Conservation (phyloP, 495 filamentous ascomycete genomes). For the Penicillium macrosclerotiorum region DNA sequence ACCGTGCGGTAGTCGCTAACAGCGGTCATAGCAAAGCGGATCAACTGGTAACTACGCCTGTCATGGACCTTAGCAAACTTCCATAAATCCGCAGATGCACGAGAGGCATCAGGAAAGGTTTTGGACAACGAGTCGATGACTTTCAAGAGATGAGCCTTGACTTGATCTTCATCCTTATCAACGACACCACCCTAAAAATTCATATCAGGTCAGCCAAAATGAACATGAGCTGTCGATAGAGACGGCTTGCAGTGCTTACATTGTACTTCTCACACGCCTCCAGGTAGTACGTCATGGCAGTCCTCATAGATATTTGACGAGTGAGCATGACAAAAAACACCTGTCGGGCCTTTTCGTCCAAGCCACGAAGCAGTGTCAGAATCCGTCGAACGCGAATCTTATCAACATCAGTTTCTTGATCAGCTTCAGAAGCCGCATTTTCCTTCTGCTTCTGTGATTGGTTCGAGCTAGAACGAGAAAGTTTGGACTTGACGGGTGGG, state of each 20-base stretch:
- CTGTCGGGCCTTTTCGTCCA: conserved; percentile 76
- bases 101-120: conserved; percentile 68
- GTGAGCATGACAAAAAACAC: conserved; percentile 87
- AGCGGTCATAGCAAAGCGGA: conserved; percentile 79
- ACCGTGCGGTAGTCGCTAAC: conserved; percentile 91
- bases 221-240: neutral
- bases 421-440: conserved; percentile 44
- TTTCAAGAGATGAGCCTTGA: conserved; percentile 63
- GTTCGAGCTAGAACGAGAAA: conserved; percentile 55
- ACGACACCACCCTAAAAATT: conserved; percentile 67
- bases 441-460: conserved; percentile 59
- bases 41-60: conserved; percentile 83
- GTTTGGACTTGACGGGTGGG: conserved; percentile 73
- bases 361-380: conserved; percentile 70
- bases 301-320: conserved; percentile 67
- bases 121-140: conserved; percentile 68
- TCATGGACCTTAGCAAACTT: conserved; percentile 93
- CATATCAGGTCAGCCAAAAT: too few relatives aligned
- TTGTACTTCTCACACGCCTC: conserved; percentile 82
- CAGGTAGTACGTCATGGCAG: conserved; percentile 68
- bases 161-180: conserved; percentile 65
- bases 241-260: conserved; percentile 32
- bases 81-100: conserved; percentile 69
- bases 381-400: conserved; percentile 83
- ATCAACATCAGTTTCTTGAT: conserved; percentile 66